phyloP scores from a whole-genome alignment of 192 early-diverging fungal species.

The Entomortierella parvispora region DNA sequence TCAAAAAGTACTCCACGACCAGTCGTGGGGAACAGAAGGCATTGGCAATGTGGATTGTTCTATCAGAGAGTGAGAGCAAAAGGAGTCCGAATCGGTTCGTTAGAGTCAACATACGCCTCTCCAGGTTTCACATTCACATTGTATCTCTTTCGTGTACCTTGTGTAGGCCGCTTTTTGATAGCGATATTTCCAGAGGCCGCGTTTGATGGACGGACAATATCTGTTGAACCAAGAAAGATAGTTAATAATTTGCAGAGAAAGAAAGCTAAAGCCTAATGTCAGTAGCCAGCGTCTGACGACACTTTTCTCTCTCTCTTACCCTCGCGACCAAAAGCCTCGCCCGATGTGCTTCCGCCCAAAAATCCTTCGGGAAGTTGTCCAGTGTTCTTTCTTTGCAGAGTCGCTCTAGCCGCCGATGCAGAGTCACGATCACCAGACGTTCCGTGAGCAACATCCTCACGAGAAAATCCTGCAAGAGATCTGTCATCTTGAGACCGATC shows the following conservation, averaged over 20 bases:
- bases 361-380: constrained; percentile 40
- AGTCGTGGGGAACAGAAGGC: constrained; percentile 46
- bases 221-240: neutral
- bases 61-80: neutral
- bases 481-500: neutral
- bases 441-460: neutral
- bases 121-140: too few relatives aligned
- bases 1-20: constrained; percentile 50
- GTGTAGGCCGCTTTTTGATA: constrained; percentile 31
- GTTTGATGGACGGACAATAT: constrained; percentile 23
- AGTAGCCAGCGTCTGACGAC: too few relatives aligned
- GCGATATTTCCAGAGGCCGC: constrained; percentile 22
- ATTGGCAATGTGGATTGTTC: constrained; percentile 35
- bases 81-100: too few relatives aligned
- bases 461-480: neutral
- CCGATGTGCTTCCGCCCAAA: constrained; percentile 18
- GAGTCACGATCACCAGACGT: neutral
- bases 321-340: constrained; percentile 31
- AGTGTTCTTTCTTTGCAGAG: constrained; percentile 11
- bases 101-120: too few relatives aligned
- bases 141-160: constrained; percentile 21
- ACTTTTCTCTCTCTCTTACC: too few relatives aligned
- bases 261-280: neutral
- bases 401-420: neutral
- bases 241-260: neutral